Conservation (phyloP, 257 asterid species). For the Solanum piurae region DNA sequence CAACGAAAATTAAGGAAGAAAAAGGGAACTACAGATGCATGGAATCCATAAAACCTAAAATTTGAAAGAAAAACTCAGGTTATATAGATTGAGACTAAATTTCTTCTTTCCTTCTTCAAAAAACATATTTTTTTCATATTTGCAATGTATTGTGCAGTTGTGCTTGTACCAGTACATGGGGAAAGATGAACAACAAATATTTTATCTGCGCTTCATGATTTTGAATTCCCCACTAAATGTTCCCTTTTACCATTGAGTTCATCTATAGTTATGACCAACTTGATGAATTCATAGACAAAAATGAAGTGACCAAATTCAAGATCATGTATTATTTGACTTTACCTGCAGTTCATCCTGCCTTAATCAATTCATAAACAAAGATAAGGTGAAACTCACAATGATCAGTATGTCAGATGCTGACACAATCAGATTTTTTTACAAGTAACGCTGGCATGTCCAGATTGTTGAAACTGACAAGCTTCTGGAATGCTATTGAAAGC, state of each 20-base stretch:
- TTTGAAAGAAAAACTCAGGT: not conserved
- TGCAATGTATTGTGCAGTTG: not conserved
- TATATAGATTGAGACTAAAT: not conserved
- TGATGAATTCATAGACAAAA: not conserved
- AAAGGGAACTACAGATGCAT: not conserved
- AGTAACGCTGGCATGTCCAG: not conserved
- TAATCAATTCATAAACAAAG: not conserved
- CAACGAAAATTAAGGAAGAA: slow-evolving; percentile 1
- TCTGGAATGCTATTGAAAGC: not conserved
- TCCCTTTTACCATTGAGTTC: not conserved
- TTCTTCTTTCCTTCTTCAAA: not conserved
- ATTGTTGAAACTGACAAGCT: not conserved
- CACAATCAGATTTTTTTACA: not conserved
- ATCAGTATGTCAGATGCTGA: not conserved
- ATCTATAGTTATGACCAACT: not conserved
- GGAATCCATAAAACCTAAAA: not conserved
- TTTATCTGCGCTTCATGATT: not conserved
- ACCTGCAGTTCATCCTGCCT: not conserved
- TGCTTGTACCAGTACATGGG: not conserved
- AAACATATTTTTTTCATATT: not conserved
- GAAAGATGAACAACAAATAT: not conserved
- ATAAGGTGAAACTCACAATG: not conserved
- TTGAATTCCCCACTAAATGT: not conserved
- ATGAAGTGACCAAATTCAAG: not conserved
- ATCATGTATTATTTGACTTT: not conserved